Conservation (phyloP, 1,139 yeast species). For the Yamadazyma trypodendri region DNA sequence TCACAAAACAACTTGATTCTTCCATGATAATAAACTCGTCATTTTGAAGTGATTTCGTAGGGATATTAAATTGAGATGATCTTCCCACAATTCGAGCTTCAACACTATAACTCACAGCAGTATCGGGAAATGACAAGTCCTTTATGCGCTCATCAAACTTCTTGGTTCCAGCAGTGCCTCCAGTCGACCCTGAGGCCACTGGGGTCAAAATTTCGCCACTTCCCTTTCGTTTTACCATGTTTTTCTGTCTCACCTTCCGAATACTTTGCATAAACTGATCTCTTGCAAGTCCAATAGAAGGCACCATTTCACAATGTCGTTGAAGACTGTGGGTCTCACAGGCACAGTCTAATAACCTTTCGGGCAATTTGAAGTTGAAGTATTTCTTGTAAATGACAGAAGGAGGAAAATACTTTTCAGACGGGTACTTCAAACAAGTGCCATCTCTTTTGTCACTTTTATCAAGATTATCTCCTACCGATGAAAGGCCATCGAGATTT, state of each 20-base stretch:
- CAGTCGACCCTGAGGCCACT: background rate
- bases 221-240: conserved; percentile 2
- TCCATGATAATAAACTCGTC: conserved; percentile 43
- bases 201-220: conserved; percentile 7
- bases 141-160: conserved; percentile 19
- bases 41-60: conserved; percentile 1
- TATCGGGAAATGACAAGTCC: conserved; percentile 42
- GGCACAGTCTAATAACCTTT: conserved; percentile 39
- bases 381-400: conserved; percentile 39
- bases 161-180: background rate
- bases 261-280: conserved; percentile 18
- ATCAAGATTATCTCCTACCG: conserved; percentile 29
- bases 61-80: conserved; percentile 32
- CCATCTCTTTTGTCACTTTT: conserved; percentile 44
- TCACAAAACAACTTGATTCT: conserved; percentile 31
- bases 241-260: conserved; percentile 13
- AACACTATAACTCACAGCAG: conserved; percentile 38
- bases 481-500: conserved; percentile 31
- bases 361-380: conserved; percentile 43
- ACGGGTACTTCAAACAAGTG: conserved; percentile 32
- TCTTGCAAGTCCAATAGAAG: conserved; percentile 32
- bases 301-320: conserved; percentile 39
- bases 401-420: conserved; percentile 40
- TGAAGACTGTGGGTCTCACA: conserved; percentile 38
- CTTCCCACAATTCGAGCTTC: conserved; percentile 44